phyloP scores from a whole-genome alignment of 441 rosid species.

The Lepidium campestre region DNA sequence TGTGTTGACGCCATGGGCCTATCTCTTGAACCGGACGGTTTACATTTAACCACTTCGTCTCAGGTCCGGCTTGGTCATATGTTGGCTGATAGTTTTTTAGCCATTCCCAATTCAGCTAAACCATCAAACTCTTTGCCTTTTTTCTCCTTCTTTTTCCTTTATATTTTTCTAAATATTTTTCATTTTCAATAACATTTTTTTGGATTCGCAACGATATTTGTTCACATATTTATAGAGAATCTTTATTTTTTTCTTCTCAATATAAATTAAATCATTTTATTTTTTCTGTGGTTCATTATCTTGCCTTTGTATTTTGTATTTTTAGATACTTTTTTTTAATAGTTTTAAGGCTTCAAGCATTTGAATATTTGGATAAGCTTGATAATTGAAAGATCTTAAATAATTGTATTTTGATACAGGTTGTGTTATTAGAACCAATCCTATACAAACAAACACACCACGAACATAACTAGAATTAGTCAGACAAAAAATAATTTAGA shows the following conservation, averaged over 20 bases:
- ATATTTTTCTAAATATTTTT: not conserved
- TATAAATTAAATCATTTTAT: no score
- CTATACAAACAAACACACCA: not conserved
- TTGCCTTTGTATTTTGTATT: not conserved
- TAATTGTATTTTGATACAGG: not conserved
- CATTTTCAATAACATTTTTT: not conserved
- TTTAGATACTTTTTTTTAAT: not conserved
- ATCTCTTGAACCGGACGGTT: slow-evolving; percentile 52
- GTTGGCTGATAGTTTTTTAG: slow-evolving; percentile 48
- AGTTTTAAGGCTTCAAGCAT: not conserved
- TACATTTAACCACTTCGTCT: slow-evolving; percentile 61
- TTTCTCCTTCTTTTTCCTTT: slow-evolving; percentile 9
- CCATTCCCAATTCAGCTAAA: slow-evolving; percentile 16
- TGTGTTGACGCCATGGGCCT: slow-evolving; percentile 66
- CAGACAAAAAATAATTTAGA: not conserved
- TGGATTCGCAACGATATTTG: not conserved
- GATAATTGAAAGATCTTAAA: not conserved
- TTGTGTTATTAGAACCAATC: slow-evolving; percentile 6
- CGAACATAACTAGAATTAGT: not conserved
- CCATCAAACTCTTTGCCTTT: slow-evolving; percentile 1
- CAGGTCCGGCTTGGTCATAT: slow-evolving; percentile 61
- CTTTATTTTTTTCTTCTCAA: not conserved
- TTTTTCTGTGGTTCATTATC: not conserved
- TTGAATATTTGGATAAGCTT: not conserved
- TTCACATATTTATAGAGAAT: not conserved